Percentiles rank a stretch among this genome's conserved stretches.
Conservation (phyloP, 2,329 filamentous ascomycete species). For the Fusarium tjaetaba region DNA sequence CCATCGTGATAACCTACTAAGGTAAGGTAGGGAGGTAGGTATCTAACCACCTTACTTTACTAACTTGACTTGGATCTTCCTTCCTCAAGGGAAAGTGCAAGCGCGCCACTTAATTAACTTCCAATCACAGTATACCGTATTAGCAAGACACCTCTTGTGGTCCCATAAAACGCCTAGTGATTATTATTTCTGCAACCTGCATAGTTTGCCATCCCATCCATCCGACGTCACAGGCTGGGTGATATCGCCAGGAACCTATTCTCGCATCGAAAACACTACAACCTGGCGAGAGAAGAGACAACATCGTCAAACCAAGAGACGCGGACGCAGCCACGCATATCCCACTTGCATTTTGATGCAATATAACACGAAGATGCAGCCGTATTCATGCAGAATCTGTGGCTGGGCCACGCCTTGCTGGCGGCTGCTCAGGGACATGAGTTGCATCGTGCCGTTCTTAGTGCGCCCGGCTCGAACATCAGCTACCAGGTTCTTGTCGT, state of each 20-base stretch:
- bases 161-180: conserved; percentile 11
- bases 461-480: conserved; percentile 13
- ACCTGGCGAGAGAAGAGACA: conserved; percentile 27
- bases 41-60: not conserved
- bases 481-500: conserved; percentile 5
- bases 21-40: not conserved
- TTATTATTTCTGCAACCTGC: conserved; percentile 17
- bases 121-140: conserved; percentile 16
- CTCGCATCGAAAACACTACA: conserved; percentile 1
- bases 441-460: conserved; percentile 23
- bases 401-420: not conserved
- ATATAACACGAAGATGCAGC: not conserved
- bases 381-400: conserved; percentile 10
- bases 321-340: conserved; percentile 8
- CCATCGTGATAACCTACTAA: not conserved
- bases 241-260: conserved; percentile 23
- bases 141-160: conserved; percentile 4
- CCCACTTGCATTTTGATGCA: conserved; percentile 12
- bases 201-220: conserved; percentile 15
- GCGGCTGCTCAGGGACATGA: conserved; percentile 11
- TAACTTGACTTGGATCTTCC: not conserved
- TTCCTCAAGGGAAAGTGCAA: conserved; percentile 6
- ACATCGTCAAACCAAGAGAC: conserved; percentile 10
- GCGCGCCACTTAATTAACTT: conserved; percentile 18
- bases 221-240: conserved; percentile 16